A percentile compares a stretch with the other conserved stretches of the same genome.
Evolutionary conservation across 257 asterid genomes (phyloP).

Genomic region (Handroanthus guayacan): DNA sequence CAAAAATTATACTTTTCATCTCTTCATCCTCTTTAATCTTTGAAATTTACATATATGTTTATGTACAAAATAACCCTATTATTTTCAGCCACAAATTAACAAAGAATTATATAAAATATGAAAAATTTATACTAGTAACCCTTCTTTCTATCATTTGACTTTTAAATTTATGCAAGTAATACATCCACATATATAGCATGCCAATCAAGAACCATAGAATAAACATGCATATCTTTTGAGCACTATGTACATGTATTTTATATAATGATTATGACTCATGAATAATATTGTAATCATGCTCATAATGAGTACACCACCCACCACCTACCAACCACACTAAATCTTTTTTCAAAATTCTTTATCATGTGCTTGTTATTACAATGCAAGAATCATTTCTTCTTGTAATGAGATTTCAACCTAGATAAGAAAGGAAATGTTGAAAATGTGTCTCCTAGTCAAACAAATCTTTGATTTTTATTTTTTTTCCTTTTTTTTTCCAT

Average conservation of each 20-base stretch:
- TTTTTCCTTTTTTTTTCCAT: background rate
- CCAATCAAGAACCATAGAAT: constrained; percentile 27
- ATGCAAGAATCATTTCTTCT: constrained; percentile 22
- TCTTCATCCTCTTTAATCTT: no score
- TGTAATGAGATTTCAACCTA: constrained; percentile 2
- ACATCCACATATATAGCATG: background rate
- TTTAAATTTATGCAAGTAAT: constrained; percentile 9
- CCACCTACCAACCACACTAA: background rate
- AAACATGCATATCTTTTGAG: constrained; percentile 31
- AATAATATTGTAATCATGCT: constrained; percentile 29
- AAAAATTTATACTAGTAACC: no score
- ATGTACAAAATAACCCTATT: no score
- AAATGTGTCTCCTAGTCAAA: constrained; percentile 34
- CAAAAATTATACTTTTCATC: no score
- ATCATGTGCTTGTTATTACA: background rate
- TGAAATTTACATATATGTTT: no score
- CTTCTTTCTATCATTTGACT: background rate
- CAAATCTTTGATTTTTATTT: background rate
- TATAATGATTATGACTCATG: constrained; percentile 18
- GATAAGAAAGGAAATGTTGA: constrained; percentile 30
- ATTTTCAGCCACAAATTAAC: no score
- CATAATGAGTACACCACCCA: constrained; percentile 37
- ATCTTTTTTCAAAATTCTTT: constrained; percentile 33
- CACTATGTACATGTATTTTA: constrained; percentile 14
- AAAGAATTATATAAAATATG: no score